Base-by-base conservation (phyloP, 1,284 basidiomycete species). In the Chiua sp. region DNA sequence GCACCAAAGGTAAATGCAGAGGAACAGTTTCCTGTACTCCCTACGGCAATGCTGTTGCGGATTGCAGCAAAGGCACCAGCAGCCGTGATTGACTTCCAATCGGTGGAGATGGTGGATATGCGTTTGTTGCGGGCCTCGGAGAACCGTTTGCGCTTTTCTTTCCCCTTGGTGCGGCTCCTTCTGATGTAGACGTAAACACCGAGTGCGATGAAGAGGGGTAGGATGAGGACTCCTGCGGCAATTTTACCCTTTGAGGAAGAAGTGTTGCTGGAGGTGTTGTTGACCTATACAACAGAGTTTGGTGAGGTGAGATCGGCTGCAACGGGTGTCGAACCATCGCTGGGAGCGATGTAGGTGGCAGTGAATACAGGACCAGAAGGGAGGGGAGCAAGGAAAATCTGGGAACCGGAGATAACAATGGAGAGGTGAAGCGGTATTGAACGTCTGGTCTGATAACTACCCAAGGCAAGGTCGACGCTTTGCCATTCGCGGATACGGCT, bases 171-270 rank as follows among this genome's bases (percentile, higher is more conserved):
- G 57, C 93, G 85, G 67, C 80, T 84, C 68, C 83, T 80, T 67
- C 78, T 82, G 75, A 92, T 69, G 72, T 86, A 92, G 0, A 79
- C 76, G 28, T 78, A 79, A 26, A 80, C 69, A 53, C 78, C 78
- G 33, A 88, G 63, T 46, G 74, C 75, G 51, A 80, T 78, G 62
- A 88, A 74, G 49, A 94, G 67, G 7, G 92, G 78, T 1, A 92
- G 88, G n/a, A 94, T 71, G 56, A 95, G 76, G 58, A 93, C 82
- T 15, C 90, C 93, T 1, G 90, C 94, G 3, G 93, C 94, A 42
- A 88, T 83, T 57, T 84, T 86, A 28, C 92, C 94, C 63, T 80
- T 84, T 28, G 83, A 72, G 2, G 73, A 66, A 7, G 78, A 74
- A 60, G 76, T 78, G 55, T 79, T 75, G 49, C 78, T 75, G 56